Base-by-base conservation (phyloP, 108 stramenopile species). In the Stephanodiscus minutulus region DNA sequence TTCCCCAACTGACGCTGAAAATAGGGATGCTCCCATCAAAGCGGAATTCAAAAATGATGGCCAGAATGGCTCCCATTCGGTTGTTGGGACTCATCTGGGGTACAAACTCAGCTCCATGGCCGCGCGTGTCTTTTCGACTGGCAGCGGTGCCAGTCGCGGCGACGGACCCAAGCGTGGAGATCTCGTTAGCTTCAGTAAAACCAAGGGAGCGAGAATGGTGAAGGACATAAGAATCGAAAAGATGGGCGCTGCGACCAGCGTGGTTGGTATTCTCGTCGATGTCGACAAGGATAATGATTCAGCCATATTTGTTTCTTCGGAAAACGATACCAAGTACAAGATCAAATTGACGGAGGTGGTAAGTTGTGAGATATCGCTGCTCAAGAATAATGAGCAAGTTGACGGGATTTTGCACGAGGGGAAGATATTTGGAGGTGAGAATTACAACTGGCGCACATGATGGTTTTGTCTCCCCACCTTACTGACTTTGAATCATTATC, bases 371-470 rank as follows among this genome's bases (percentile, higher is more conserved):
- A 77, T 71, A 46, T 61, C 79, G 3, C 18, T 86, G 1, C 78
- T 94, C 22, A 83, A 86, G 55, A 89, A 89, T 20, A 77, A 84
- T 25, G 84, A 87, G 61, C 49, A 79, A 20, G 88, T 94, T 13
- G 90, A 94, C 56, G 92, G 88, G 2, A 76, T 94, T 66, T 64
- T 94, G 24, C 83, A 91, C 53, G 86, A 90, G 10, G 92, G 89
- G 5, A 77, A 77, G 24, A 70, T 91, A 2, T 88, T 82, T 76
- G 92, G 92, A 55, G 71, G 77, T 77, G 41, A 77, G 70, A 41
- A 7, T 27, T n/a, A 28, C 7, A 12, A 31, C 55, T 12, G 11
- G 29, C 27, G 25, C 52, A 27, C 55, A 27, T 56, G 55, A 15
- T 56, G 43, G 24, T 28, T 10, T 28, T n/a, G 27, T 28, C 27